A percentile compares a stretch with the other conserved stretches of the same genome.
phyloP scores from a whole-genome alignment of 139 green algal species.

The Auxenochlorella pyrenoidosa region DNA sequence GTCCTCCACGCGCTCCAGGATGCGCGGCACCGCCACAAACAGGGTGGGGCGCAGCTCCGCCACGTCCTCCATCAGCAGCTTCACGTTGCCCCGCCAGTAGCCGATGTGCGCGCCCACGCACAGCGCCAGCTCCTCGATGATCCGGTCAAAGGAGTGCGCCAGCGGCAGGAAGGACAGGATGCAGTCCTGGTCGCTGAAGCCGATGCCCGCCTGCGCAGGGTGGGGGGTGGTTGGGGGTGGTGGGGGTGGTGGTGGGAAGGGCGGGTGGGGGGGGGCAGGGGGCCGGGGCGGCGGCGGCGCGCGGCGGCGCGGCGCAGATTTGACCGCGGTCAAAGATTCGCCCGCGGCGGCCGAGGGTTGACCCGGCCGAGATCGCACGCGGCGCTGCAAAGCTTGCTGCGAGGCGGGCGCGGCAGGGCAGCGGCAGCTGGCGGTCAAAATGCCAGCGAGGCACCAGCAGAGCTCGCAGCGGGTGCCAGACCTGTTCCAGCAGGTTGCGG shows the following conservation, averaged over 20 bases:
- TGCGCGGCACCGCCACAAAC: slow-evolving; percentile 83
- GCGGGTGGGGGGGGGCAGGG: too few relatives aligned
- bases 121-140: slow-evolving; percentile 70
- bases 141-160: slow-evolving; percentile 77
- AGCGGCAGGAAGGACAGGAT: slow-evolving; percentile 74
- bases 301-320: too few relatives aligned
- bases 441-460: too few relatives aligned
- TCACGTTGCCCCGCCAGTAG: slow-evolving; percentile 82
- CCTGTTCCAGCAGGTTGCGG: slow-evolving; percentile 34
- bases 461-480: not conserved
- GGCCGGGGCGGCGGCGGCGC: not conserved
- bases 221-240: not conserved
- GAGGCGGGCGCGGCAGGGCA: too few relatives aligned
- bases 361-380: not conserved
- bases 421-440: too few relatives aligned
- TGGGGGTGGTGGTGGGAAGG: not conserved
- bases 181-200: slow-evolving; percentile 53
- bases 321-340: too few relatives aligned
- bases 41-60: slow-evolving; percentile 74
- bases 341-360: too few relatives aligned
- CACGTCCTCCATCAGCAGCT: slow-evolving; percentile 80
- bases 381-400: not conserved
- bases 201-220: slow-evolving; percentile 3
- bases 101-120: slow-evolving; percentile 64
- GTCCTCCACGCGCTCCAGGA: slow-evolving; percentile 80